Evolutionary conservation across 768 basidiomycete species (phyloP), one percentile per base, ranked within the genome.

Genomic region (Neoboletus magnificus): DNA sequence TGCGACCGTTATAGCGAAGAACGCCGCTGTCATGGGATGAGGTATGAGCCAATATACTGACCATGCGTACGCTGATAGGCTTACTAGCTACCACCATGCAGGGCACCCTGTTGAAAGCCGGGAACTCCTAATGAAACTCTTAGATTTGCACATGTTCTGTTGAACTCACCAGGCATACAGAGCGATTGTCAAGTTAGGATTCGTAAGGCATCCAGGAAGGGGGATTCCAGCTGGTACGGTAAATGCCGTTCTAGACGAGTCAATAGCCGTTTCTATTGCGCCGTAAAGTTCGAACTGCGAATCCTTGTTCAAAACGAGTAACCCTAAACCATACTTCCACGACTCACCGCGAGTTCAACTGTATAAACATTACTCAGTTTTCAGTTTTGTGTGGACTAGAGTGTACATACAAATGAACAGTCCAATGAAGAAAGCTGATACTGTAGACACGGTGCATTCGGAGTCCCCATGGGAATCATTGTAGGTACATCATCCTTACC

Each of bases 41-140:
- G 30, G 15, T 16, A 5, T 42, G 12, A 18, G 23, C 35, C 25
- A 8, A 25, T 36, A 6, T 30, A 32, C 1, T 22, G 30, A 25
- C 32, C 22, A 25, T 43, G 15, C 41, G 5, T 7, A 43, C 23
- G 23, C 41, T 16, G 27, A 2, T 9, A 16, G 1, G 12, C 53
- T 54, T 42, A 54, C 53, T 54, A 20, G 53, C 53, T 40, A 54
- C 33, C 23, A 49, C 39, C 47, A 54, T 49, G 23, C 47, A 54
- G 4, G 53, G 53, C 2, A 54, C 13, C 53, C 53, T 49, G 30
- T 25, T 8, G 18, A 15, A 40, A 40, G 11, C 11, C 1, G 27
- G 23, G 5, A 4, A 37, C 10, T 35, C 7, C 25, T 22, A 15
- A 35, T 42, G 10, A 54, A 20, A 3, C 11, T 29, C 4, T 11